phyloP scores from a whole-genome alignment of 2,329 filamentous ascomycete genomes.

The Chrysoporthe puriensis region DNA sequence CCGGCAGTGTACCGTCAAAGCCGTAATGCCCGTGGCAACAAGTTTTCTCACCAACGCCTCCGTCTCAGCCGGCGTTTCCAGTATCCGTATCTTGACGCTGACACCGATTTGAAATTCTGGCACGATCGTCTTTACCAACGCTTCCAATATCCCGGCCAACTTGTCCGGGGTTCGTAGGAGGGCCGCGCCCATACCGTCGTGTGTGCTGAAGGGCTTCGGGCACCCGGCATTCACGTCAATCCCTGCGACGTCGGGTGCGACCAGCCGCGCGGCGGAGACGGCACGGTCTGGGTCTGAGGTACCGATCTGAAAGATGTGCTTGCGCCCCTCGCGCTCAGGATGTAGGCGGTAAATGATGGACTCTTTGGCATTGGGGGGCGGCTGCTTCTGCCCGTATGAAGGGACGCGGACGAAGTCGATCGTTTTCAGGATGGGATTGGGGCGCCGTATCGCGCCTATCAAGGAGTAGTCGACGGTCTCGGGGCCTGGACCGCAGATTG shows the following conservation, averaged over 20 bases:
- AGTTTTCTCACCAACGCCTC: conserved; percentile 76
- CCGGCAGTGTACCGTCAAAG: conserved; percentile 91
- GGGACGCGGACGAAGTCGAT: conserved; percentile 83
- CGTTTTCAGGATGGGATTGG: conserved; percentile 76
- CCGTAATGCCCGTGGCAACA: conserved; percentile 86
- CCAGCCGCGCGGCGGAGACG: conserved; percentile 80
- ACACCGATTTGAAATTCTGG: conserved; percentile 85
- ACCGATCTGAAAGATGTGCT: conserved; percentile 89
- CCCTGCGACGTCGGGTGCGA: conserved; percentile 85
- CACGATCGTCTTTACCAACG: conserved; percentile 78
- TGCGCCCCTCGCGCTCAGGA: conserved; percentile 72
- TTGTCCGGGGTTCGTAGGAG: conserved; percentile 83
- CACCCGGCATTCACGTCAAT: conserved; percentile 99
- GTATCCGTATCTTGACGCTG: conserved; percentile 92
- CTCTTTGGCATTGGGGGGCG: conserved; percentile 57
- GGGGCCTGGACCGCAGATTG: conserved; percentile 60
- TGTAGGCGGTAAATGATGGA: conserved; percentile 85
- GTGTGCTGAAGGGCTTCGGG: conserved; percentile 93
- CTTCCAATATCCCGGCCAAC: conserved; percentile 80
- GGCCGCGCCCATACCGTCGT: conserved; percentile 93
- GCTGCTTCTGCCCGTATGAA: conserved; percentile 67
- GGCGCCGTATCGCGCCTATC: conserved; percentile 79
- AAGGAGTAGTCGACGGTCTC: conserved; percentile 93
- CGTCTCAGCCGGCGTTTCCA: conserved; percentile 76
- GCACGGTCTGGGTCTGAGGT: conserved; percentile 82